phyloP scores from a whole-genome alignment of 352 stramenopile species.

The Blastocystis sp. region DNA sequence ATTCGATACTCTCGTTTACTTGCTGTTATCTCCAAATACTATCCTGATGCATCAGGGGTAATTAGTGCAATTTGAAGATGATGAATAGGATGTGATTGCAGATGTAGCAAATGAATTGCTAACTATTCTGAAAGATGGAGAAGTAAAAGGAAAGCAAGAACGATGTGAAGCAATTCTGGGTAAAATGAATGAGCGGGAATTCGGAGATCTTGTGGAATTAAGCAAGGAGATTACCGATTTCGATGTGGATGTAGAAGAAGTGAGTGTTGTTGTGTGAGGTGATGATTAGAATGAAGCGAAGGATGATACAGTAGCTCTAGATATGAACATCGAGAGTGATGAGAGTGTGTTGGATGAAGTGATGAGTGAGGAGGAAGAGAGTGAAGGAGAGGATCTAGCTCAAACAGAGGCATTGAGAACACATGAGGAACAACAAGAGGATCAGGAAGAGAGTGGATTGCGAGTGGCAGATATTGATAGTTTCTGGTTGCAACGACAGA shows the following conservation, averaged over 20 bases:
- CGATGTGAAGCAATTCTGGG: constrained; percentile 76
- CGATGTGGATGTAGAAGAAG: constrained; percentile 64
- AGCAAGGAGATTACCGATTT: constrained; percentile 82
- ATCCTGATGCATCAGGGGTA: constrained; percentile 67
- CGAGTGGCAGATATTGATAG: constrained; percentile 88
- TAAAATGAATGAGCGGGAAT: constrained; percentile 70
- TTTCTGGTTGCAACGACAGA: constrained; percentile 90
- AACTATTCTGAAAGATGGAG: constrained; percentile 81
- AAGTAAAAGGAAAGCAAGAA: constrained; percentile 74
- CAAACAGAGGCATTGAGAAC: neutral
- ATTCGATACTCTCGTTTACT: constrained; percentile 82
- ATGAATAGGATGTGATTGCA: constrained; percentile 80
- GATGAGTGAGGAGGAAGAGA: constrained; percentile 82
- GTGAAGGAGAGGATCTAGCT: constrained; percentile 38
- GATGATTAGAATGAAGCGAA: constrained; percentile 67
- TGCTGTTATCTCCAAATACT: constrained; percentile 41
- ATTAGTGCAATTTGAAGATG: constrained; percentile 73
- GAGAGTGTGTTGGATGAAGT: constrained; percentile 76
- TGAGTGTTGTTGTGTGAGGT: constrained; percentile 65
- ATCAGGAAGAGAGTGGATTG: constrained; percentile 56
- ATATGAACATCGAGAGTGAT: constrained; percentile 89
- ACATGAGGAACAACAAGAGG: neutral
- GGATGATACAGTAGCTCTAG: constrained; percentile 81
- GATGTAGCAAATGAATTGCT: constrained; percentile 83
- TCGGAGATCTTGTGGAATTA: constrained; percentile 76